A percentile compares a stretch with the other conserved stretches of the same genome.
phyloP scores from a whole-genome alignment of 306 rosid genomes.

The Canavalia gladiata region DNA sequence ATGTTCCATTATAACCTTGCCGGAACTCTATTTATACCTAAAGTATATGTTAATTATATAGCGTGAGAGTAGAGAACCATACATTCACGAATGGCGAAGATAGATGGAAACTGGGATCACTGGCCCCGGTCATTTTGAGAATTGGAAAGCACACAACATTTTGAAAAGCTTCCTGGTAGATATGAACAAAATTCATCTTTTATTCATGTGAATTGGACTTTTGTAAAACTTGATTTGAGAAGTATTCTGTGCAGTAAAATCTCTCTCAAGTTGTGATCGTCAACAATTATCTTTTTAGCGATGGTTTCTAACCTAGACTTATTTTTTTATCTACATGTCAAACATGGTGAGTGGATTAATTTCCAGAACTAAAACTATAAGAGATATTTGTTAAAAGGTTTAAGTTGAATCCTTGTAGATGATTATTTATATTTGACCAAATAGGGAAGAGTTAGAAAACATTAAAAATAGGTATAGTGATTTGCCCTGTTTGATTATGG shows the following conservation, averaged over 20 bases:
- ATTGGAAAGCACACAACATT: too few relatives aligned
- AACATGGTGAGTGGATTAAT: background rate
- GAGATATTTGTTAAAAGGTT: background rate
- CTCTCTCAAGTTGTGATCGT: background rate
- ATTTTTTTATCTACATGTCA: background rate
- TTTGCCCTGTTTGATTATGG: background rate
- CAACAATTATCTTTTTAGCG: background rate
- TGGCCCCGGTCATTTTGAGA: too few relatives aligned
- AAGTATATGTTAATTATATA: too few relatives aligned
- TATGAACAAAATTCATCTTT: too few relatives aligned
- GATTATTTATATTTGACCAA: background rate
- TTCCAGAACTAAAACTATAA: background rate
- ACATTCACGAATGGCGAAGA: too few relatives aligned
- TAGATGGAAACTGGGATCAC: too few relatives aligned
- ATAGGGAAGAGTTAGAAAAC: background rate
- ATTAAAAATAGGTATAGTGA: background rate
- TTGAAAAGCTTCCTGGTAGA: too few relatives aligned
- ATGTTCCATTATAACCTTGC: too few relatives aligned
- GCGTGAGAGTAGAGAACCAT: too few relatives aligned
- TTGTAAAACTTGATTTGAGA: background rate
- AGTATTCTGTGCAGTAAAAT: background rate
- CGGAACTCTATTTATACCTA: too few relatives aligned
- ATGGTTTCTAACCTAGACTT: background rate
- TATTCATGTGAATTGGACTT: background rate
- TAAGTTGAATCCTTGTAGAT: background rate